Percentiles rank a stretch among this genome's conserved stretches.
These are phyloP conservation scores for Trametes coccinea DNA, from an alignment of 768 basidiomycete genomes.

Conservation along the genomic window DNA sequence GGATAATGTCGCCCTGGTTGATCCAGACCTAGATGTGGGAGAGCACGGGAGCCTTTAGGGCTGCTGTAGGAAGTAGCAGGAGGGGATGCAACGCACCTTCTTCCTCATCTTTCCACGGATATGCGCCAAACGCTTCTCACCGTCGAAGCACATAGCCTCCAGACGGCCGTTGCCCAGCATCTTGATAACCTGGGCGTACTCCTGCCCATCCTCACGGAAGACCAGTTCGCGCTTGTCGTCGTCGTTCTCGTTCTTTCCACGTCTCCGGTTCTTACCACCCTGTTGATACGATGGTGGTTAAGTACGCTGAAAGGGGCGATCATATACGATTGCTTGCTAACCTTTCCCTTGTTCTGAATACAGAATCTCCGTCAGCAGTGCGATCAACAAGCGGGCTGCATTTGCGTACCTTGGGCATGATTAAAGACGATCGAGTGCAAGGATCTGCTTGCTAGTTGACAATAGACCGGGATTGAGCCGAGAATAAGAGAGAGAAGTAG, in stretches of 20 bases:
- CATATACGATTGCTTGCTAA: slow-evolving; percentile 26
- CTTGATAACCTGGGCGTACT: slow-evolving; percentile 97
- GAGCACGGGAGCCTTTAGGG: neutral
- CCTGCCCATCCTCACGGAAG: slow-evolving; percentile 98
- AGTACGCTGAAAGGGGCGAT: neutral
- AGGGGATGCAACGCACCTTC: slow-evolving; percentile 62
- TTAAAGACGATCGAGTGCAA: slow-evolving; percentile 14
- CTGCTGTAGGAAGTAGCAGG: neutral
- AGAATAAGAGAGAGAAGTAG: neutral
- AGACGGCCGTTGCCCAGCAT: slow-evolving; percentile 98
- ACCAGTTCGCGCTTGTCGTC: slow-evolving; percentile 98
- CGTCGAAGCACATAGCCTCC: slow-evolving; percentile 97
- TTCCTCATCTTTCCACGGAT: slow-evolving; percentile 99
- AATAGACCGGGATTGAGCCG: neutral
- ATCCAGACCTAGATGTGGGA: slow-evolving; percentile 85
- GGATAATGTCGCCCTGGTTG: slow-evolving; percentile 95
- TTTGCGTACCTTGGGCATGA: slow-evolving; percentile 52
- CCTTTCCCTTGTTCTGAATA: slow-evolving; percentile 75
- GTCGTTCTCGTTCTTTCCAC: slow-evolving; percentile 99
- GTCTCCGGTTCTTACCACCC: slow-evolving; percentile 99
- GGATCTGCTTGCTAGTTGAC: neutral
- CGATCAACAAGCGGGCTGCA: slow-evolving; percentile 10
- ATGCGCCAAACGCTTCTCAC: slow-evolving; percentile 95
- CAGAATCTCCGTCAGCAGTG: slow-evolving; percentile 23
- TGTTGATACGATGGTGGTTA: slow-evolving; percentile 35